Evolutionary conservation across 2,329 filamentous ascomycete species (phyloP), one percentile per base, ranked within the genome.

Genomic region (Neofusicoccum kwambonambiense): DNA sequence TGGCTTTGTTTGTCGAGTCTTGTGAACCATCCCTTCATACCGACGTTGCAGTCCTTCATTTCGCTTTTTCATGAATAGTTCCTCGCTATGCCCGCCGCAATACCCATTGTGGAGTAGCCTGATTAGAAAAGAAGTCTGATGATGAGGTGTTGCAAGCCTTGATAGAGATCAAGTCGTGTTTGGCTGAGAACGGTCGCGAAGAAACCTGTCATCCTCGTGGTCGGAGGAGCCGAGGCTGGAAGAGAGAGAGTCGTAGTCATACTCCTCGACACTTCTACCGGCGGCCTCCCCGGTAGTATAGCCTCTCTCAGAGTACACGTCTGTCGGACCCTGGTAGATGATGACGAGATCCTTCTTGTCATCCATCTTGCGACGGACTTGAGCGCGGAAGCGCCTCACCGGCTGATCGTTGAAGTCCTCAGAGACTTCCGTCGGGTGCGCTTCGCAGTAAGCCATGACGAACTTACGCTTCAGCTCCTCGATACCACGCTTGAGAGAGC

Each of bases 391-490:
- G 34, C 3, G 27, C n/a, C n/a, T 52, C 12, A 52, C 2, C 5
- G 50, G 50, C 34, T 37, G 13, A 2, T 15, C 17, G 12, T 52
- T 52, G 31, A 17, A 5, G 3, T 52, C 50, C 9, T 52, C 31
- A 3, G 50, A 17, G 15, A 52, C n/a, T 11, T 52, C 50, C 5
- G 3, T 17, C 4, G 50, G 34, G 34, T 52, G 31, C 12, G 31
- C 50, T 7, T 52, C 50, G 34, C 50, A 52, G 42, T 47, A 61
- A 2, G 42, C 56, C 42, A 45, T 45, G 13, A 45, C 31, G 4
- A 61, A 49, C 42, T 61, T 61, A 27, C 39, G 39, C 41, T 61
- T 61, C 11, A 61, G 37, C 37, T 45, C 42, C 11, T 61, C 42
- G 22, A 61, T 47, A 22, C 41, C 56, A 12, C 31, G 41, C 41